Evolutionary conservation across 495 filamentous ascomycete species (phyloP), one percentile per base, ranked within the genome.

Genomic region (Talaromyces adpressus): DNA sequence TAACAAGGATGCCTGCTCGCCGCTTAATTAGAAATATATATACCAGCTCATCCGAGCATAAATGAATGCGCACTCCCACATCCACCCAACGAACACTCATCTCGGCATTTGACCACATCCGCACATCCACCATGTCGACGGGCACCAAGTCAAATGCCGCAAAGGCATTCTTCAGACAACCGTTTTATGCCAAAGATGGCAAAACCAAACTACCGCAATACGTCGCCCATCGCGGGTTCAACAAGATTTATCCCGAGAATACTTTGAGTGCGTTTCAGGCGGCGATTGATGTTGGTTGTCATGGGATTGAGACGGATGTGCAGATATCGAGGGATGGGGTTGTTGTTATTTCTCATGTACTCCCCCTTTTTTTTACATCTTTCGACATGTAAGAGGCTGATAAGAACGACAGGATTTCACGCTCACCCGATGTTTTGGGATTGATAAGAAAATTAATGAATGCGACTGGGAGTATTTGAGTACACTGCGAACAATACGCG

Each of bases 161-260:
- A 4, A 22, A 22, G 29, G 56, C 56, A 29, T 25, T 61, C 45
- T 62, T 62, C 9, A 51, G 25, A 34, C 22, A 47, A 23, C 45
- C 60, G 2, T 52, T 52, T 4, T 62, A 18, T 41, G 60, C 62
- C 23, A 53, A 63, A 20, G 67, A 66, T 59, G 69, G 69, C 27
- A 58, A 59, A 27, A 67, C 36, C 25, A 52, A 16, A 23, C 32
- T 87, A 23, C 92, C 93, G 0, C 91, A 93, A 63, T 82, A 84
- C 22, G 94, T 97, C 65, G 89, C 89, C 8, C 93, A 98, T 77
- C 84, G 93, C 25, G 93, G 93, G 2, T 94, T 87, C 77, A 93
- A 89, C 68, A 85, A 82, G 0, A 79, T 81, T 41, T 90, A 83
- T 66, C 92, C 93, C 0, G 93, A 98, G 75, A 98, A 98, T 72